These are phyloP conservation scores for button mushroom (Agaricus bisporus) DNA, from an alignment of 768 basidiomycete species.

Conservation along the genomic window DNA sequence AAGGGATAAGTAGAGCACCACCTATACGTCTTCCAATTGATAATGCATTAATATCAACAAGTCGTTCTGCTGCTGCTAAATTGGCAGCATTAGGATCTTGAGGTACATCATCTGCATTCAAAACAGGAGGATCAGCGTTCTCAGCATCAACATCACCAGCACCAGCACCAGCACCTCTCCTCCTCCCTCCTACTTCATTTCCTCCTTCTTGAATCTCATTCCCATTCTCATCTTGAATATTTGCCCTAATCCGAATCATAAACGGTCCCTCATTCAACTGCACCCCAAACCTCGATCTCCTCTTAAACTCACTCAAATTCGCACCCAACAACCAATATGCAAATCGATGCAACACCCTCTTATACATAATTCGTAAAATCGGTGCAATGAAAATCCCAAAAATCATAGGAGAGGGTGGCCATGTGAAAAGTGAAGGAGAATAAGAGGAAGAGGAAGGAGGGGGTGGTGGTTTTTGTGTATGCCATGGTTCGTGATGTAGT, in stretches of 20 bases:
- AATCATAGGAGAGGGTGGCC: conserved; percentile 58
- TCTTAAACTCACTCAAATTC: conserved; percentile 14
- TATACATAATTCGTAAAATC: conserved; percentile 38
- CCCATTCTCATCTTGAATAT: conserved; percentile 13
- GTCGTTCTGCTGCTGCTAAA: conserved; percentile 46
- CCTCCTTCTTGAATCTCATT: conserved; percentile 5
- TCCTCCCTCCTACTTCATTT: conserved; percentile 6
- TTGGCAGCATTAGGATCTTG: conserved; percentile 36
- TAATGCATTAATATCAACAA: conserved; percentile 49
- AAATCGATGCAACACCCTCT: conserved; percentile 30
- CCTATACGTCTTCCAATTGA: conserved; percentile 63
- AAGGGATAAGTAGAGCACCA: conserved; percentile 64
- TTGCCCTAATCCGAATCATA: conserved; percentile 29
- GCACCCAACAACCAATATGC: conserved; percentile 40
- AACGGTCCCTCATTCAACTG: conserved; percentile 27
- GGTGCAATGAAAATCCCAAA: conserved; percentile 51
- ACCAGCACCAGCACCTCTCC: conserved; percentile 3
- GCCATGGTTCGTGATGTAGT: conserved; percentile 28
- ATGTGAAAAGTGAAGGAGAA: conserved; percentile 18
- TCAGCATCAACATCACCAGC: conserved; percentile 11
- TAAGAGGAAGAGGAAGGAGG: no score
- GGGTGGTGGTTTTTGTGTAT: conserved; percentile 20
- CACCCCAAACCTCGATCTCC: conserved; percentile 16
- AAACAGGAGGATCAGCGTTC: no score
- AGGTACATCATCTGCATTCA: conserved; percentile 5